phyloP scores from a whole-genome alignment of 371 early-diverging fungal genomes.

The Mortierella polycephala region DNA sequence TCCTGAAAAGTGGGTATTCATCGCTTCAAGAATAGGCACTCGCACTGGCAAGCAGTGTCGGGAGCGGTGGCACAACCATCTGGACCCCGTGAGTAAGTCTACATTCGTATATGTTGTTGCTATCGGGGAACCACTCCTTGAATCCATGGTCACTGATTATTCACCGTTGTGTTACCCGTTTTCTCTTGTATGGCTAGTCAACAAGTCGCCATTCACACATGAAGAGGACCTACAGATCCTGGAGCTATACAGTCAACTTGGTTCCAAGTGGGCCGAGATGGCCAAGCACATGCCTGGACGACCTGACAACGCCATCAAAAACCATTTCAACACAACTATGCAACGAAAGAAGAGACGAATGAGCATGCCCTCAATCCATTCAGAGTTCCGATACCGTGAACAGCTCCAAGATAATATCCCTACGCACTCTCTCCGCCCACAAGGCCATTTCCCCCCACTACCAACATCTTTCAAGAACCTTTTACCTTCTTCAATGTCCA shows the following conservation, averaged over 20 bases:
- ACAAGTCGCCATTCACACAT: constrained; percentile 55
- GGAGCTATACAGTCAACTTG: constrained; percentile 43
- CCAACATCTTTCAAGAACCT: not conserved
- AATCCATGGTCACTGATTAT: not conserved
- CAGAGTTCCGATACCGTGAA: constrained; percentile 12
- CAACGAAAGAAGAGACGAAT: constrained; percentile 53
- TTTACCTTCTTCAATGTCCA: constrained; percentile 8
- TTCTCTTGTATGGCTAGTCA: constrained; percentile 16
- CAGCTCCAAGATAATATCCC: constrained; percentile 4
- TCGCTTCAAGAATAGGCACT: constrained; percentile 43
- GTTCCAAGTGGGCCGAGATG: constrained; percentile 58
- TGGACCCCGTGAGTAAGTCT: constrained; percentile 48
- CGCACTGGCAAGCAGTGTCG: constrained; percentile 54
- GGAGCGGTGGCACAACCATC: constrained; percentile 51
- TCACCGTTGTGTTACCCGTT: not conserved
- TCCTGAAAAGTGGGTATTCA: constrained; percentile 54
- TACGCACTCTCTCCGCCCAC: constrained; percentile 2
- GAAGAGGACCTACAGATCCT: constrained; percentile 52
- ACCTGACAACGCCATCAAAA: constrained; percentile 56
- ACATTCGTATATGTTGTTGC: not conserved
- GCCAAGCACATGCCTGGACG: constrained; percentile 55
- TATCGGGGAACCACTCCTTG: not conserved
- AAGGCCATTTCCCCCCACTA: not conserved
- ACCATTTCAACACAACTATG: constrained; percentile 55
- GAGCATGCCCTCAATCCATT: constrained; percentile 37